Base-by-base conservation (phyloP, 768 basidiomycete genomes). In the Naganishia vaughanmartiniae region DNA sequence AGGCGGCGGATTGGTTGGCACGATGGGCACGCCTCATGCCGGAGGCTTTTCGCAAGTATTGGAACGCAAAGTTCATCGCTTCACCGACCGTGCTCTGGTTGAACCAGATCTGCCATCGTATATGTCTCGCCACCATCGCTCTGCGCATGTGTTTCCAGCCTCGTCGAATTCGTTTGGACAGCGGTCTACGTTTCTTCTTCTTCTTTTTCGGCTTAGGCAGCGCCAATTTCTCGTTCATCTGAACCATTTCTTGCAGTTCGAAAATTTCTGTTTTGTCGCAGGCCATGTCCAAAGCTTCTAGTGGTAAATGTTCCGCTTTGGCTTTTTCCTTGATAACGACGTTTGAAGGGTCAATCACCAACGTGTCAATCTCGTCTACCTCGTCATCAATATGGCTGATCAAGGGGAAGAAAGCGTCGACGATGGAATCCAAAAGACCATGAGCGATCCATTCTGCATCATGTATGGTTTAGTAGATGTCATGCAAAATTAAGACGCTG, bases 391-490 rank as follows among this genome's bases (percentile, higher is more conserved):
- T 89, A 70, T 88, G 87, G 73, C 88, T 86, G 70, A 93, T 83
- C 70, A 92, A 85, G 17, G 80, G 80, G 79, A 93, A 92, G 82
- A 94, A 94, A 0, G 91, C 89, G 78, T 97, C 93, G 26, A 97
- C 93, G 65, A 97, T 88, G 0, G 92, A 94, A 76, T 96, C 94
- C 73, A 97, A 83, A 67, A 96, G 85, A 26, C 89, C 90, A 80
- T 97, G 93, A 0, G 92, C 92, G 73, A 97, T 91, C 92, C 92
- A 95, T 78, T 93, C 93, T 92, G 74, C 7, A 55, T 24, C 26
- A 3, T 26, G 36, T 72, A 21, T n/a, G 9, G 12, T 30, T 71
- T 17, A 71, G 70, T 33, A 51, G 4, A 1, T 1, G 28, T n/a
- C n/a, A 2, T 17, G 19, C 9, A n/a, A 6, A 12, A 17, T 31